Conservation (phyloP, 768 basidiomycete species). For the Leccinum longicurvipes region DNA sequence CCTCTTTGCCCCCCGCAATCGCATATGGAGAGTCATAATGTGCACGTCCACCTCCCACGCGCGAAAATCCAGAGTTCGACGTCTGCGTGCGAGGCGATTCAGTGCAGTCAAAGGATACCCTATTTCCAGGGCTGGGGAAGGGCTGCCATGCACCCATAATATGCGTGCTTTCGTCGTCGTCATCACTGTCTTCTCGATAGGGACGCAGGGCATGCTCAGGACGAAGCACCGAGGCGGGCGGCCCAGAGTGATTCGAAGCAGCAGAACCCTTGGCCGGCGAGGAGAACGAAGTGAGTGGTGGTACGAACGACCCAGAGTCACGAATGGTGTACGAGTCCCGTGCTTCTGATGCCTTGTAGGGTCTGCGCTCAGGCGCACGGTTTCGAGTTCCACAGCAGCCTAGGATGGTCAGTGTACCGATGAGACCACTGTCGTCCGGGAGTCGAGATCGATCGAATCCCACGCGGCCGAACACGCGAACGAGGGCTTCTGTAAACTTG, state of each 20-base stretch:
- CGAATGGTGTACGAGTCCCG: slow-evolving; percentile 27
- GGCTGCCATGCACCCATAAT: slow-evolving; percentile 97
- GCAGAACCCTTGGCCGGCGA: slow-evolving; percentile 26
- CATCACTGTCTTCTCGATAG: slow-evolving; percentile 76
- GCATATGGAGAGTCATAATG: slow-evolving; percentile 86
- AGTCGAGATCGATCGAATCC: slow-evolving; percentile 84
- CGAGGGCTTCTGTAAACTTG: slow-evolving; percentile 81
- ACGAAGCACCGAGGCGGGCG: slow-evolving; percentile 68
- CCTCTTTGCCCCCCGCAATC: slow-evolving; percentile 46
- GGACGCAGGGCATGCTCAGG: slow-evolving; percentile 78
- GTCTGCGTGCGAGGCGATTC: slow-evolving; percentile 29
- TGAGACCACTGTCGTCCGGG: slow-evolving; percentile 79
- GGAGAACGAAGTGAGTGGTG: slow-evolving; percentile 36
- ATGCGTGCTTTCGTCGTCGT: slow-evolving; percentile 62
- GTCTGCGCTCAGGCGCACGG: slow-evolving; percentile 23
- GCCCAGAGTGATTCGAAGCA: slow-evolving; percentile 41
- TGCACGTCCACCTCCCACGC: slow-evolving; percentile 84
- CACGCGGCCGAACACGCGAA: slow-evolving; percentile 72
- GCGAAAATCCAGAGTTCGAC: slow-evolving; percentile 67
- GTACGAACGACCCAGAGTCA: slow-evolving; percentile 50
- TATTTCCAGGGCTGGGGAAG: slow-evolving; percentile 45
- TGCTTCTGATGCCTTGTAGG: slow-evolving; percentile 24
- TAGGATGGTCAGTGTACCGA: slow-evolving; percentile 74
- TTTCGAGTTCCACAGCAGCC: slow-evolving; percentile 61
- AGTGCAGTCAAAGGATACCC: slow-evolving; percentile 23